Evolutionary conservation across 805 yeast genomes (phyloP), one percentile per base, ranked within the genome.

Genomic region (Nakazawaea holstii): DNA sequence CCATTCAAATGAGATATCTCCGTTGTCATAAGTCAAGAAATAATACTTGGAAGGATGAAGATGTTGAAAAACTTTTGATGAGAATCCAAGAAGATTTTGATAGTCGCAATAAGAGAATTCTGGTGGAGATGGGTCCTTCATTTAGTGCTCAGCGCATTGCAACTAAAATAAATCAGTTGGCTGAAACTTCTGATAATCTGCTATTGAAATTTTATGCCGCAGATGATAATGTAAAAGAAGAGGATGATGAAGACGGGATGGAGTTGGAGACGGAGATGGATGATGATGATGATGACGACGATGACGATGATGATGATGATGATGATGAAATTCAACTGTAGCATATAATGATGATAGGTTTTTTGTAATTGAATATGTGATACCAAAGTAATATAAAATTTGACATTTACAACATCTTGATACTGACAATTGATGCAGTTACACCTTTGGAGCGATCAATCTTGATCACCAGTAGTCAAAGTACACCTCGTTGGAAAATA

Each of bases 1-100:
- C 75, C 2, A 66, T 72, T 32, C 77, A 72, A 54, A 72, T 72
- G 76, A 54, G 75, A 43, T 72, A 72, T 50, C 56, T 72, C 38
- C 60, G 76, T 8, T 59, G 65, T 35, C 68, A 69, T 47, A 67
- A 67, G 48, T 56, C 65, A 8, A 54, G 73, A 29, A 59, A 62
- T 41, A 66, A 57, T 17, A 53, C 55, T 29, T 66, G 72, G 69
- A 58, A 68, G 13, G 51, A 61, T 31, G 59, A 55, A 29, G 70
- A 72, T 59, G 67, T 59, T 35, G 45, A 57, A 3, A 59, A 57
- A 42, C 53, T 71, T 33, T 51, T 63, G 15, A 55, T 55, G 37
- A 61, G 61, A 1, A 54, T 71, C 31, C 52, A 61, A 20, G 58
- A 61, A 27, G 76, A 71, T 54, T 71, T 74, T 72, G 66, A 66